Evolutionary conservation across 2,329 filamentous ascomycete species (phyloP), one percentile per base, ranked within the genome.

Genomic region (Lasiodiplodia theobromae): DNA sequence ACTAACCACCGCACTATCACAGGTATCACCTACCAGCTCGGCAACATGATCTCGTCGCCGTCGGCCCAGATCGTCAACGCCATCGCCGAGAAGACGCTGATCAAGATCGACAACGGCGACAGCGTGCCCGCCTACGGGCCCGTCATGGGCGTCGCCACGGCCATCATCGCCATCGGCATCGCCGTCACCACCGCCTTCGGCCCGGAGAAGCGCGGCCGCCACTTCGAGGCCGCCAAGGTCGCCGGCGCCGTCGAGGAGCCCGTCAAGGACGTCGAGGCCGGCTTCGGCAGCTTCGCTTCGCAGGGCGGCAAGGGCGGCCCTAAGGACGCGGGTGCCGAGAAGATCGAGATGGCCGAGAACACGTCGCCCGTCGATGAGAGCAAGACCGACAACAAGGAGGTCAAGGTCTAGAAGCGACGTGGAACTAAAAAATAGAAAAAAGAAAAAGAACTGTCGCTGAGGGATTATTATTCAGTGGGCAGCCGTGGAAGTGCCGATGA

Each of bases 61-160:
- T 90, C 88, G 0, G 89, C 91, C 0, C 91, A 94, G 77, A 94
- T 94, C 58, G 89, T 94, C 75, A 93, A 93, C 70, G 90, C 89
- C 14, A 85, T 94, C 63, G 85, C 91, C 1, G 91, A 94, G 74
- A 69, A 67, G 38, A 73, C 72, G 18, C 72, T 74, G 44, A 82
- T 93, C 56, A 87, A 78, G 0, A 82, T 85, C 51, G 75, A 76
- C 6, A 81, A 82, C 11, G 91, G 91, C 3, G 77, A 88, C 68
- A 77, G 76, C 3, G 91, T 88, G 1, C 87, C 91, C 63, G 90
- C 90, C 0, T 94, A 94, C 72, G 92, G 91, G 0, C 91, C 89
- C 0, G 87, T 87, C 18, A 94, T 93, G 92, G 91, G 86, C 14
- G 82, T 93, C 67, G 91, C 89, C 3, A 94, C 91, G 2, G 91